A percentile compares a stretch with the other conserved stretches of the same genome.
Evolutionary conservation across 495 filamentous ascomycete genomes (phyloP).

Genomic region (Pyronema domesticum): DNA sequence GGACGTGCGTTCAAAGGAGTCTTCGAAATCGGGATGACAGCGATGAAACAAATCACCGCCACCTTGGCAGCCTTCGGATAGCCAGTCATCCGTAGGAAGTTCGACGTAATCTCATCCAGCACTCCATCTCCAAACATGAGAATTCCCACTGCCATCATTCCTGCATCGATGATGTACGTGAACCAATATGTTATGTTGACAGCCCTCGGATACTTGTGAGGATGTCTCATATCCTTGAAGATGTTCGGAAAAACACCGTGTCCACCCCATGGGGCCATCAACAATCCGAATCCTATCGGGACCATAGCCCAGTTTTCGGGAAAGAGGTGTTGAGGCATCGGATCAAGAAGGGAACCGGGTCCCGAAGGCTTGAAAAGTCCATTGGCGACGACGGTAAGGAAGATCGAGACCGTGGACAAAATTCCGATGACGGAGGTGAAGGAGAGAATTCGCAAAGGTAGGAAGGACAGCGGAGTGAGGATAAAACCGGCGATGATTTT

Average conservation of each 20-base stretch:
- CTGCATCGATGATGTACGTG: constrained; percentile 67
- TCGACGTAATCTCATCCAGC: constrained; percentile 76
- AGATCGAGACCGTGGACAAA: constrained; percentile 68
- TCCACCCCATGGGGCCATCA: constrained; percentile 95
- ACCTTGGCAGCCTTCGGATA: constrained; percentile 62
- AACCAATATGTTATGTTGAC: constrained; percentile 75
- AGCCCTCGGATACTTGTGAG: constrained; percentile 60
- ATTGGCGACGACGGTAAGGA: constrained; percentile 61
- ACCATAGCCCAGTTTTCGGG: constrained; percentile 75
- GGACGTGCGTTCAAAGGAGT: constrained; percentile 81
- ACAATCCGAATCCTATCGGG: constrained; percentile 80
- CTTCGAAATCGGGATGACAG: constrained; percentile 88
- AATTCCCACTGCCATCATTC: constrained; percentile 64
- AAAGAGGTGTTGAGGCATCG: constrained; percentile 61
- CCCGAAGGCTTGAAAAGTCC: constrained; percentile 62
- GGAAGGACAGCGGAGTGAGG: constrained; percentile 66
- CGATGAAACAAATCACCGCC: constrained; percentile 66
- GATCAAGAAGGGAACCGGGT: constrained; percentile 70
- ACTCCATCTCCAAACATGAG: constrained; percentile 87
- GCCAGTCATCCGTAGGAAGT: constrained; percentile 51
- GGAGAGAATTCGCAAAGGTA: constrained; percentile 68
- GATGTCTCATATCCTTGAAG: constrained; percentile 94
- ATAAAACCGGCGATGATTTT: constrained; percentile 73
- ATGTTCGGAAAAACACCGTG: constrained; percentile 94
- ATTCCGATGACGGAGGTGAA: constrained; percentile 86